Base-by-base conservation (phyloP, 345 rosid species). In the Gossypium rotundifolium region DNA sequence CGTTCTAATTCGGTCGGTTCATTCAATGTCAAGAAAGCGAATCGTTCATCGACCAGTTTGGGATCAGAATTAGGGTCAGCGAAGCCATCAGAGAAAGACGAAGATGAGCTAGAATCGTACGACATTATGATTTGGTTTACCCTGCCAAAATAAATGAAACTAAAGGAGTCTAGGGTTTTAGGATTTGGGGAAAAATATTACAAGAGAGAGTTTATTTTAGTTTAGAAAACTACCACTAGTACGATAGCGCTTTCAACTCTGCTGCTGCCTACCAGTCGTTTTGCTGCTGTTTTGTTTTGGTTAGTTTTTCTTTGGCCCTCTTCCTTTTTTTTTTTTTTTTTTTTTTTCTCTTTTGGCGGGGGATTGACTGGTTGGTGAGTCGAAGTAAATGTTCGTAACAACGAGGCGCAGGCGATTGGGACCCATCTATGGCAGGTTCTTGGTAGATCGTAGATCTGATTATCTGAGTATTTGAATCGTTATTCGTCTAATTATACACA, bases 51-150 rank as follows among this genome's bases (percentile, higher is more conserved):
- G 45, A 79, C 27, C 53, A 11, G 29, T 70, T 78, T 78, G 54
- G 84, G 76, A 16, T 49, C 74, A 2, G 80, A 82, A 25, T 73
- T 29, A 65, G 83, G 82, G 75, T 80, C 79, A 82, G 82, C 75
- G 74, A 70, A 58, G n/a, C 78, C 85, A 55, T 78, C 78, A 54
- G n/a, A 74, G 23, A 80, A 70, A 48, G 83, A 77, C 11, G 81
- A 55, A 45, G 81, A 73, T 13, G 83, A 81, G 73, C 75, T 76
- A 14, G 81, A 81, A 84, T 48, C 79, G 11, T 71, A 75, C 48
- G 82, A 75, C 82, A 73, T 67, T 58, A 11, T 55, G 25, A 12
- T 63, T 7, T 23, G 25, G 22, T 38, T 7, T 23, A 2, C n/a
- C 71, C 55, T 14, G 4, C 25, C 54, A 3, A 64, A 64, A 40